Base-by-base conservation (phyloP, 768 basidiomycete species). In the Lactarius sanguifluus region DNA sequence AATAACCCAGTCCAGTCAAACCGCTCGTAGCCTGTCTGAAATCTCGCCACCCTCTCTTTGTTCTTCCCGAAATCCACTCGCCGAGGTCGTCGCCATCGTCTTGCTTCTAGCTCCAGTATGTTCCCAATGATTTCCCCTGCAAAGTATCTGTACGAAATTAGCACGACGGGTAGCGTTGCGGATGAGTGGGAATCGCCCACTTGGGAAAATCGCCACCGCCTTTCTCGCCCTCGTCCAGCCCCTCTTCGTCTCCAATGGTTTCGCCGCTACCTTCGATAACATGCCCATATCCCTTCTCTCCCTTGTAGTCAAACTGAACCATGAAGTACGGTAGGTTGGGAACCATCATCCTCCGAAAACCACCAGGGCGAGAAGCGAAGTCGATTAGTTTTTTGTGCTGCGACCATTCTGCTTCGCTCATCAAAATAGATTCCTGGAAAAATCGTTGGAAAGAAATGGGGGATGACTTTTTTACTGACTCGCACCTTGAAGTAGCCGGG, bases 221-320 rank as follows among this genome's bases (percentile, higher is more conserved):
- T 73, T 92, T 92, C 72, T 90, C 93, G 1, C 92, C 94, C 74
- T 94, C 94, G 69, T 91, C 90, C 38, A 90, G 76, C 28, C 82
- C 83, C 32, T 82, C 83, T 67, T 88, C 86, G 18, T 88, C 85
- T 36, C 86, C 89, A 0, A 82, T 79, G 3, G 83, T 84, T 43
- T 91, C 88, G 30, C 83, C 86, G 0, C 86, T 85, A 1, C 97
- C 97, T 76, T 99, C 97, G 67, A 99, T 97, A 68, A 99, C 92
- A 77, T 99, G 97, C 0, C 97, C 97, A 74, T 94, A 99, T 2
- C 97, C 97, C 73, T 93, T 94, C 77, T 98, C 95, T 30, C 97
- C 95, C 73, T 96, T 98, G 77, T 98, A 83, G 77, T 99, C 97
- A 76, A 96, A 99, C 72, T 96, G 95, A 8, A 98, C 92, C 93